A percentile compares a stretch with the other conserved stretches of the same genome.
These are phyloP conservation scores for Parafenestella ontariensis DNA, from an alignment of 2,329 filamentous ascomycete species.

Conservation along the genomic window DNA sequence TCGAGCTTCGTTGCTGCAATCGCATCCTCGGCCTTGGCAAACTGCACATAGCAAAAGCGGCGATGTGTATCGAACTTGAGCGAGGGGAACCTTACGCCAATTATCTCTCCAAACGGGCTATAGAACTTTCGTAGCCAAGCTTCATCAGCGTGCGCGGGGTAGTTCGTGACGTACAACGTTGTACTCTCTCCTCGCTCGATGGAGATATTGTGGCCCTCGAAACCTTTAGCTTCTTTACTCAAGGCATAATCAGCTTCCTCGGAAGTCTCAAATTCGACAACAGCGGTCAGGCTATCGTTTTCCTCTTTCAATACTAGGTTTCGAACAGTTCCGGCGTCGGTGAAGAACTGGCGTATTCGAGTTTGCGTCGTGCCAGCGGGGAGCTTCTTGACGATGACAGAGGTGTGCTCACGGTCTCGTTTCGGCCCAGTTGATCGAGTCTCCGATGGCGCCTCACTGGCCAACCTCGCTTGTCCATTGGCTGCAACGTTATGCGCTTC, in stretches of 20 bases:
- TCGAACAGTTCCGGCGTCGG: slow-evolving; percentile 85
- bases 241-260: slow-evolving; percentile 84
- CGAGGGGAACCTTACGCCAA: slow-evolving; percentile 88
- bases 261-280: slow-evolving; percentile 82
- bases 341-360: slow-evolving; percentile 87
- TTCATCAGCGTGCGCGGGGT: slow-evolving; percentile 78
- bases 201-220: slow-evolving; percentile 74
- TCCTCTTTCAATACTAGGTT: slow-evolving; percentile 74
- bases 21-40: slow-evolving; percentile 61
- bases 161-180: slow-evolving; percentile 91
- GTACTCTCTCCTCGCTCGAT: slow-evolving; percentile 78
- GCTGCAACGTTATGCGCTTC: slow-evolving; percentile 10
- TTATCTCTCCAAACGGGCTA: slow-evolving; percentile 74
- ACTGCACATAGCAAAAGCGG: slow-evolving; percentile 96
- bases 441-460: slow-evolving; percentile 47
- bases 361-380: slow-evolving; percentile 73
- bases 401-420: slow-evolving; percentile 89
- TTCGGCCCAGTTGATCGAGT: slow-evolving; percentile 57
- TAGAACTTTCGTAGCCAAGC: slow-evolving; percentile 73
- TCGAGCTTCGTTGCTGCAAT: slow-evolving; percentile 72
- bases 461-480: slow-evolving; percentile 25
- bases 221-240: slow-evolving; percentile 79
- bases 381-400: slow-evolving; percentile 80
- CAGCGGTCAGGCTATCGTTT: slow-evolving; percentile 68
- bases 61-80: slow-evolving; percentile 87